Base-by-base conservation (phyloP, 2,329 filamentous ascomycete genomes). In the Alternaria consortialis region DNA sequence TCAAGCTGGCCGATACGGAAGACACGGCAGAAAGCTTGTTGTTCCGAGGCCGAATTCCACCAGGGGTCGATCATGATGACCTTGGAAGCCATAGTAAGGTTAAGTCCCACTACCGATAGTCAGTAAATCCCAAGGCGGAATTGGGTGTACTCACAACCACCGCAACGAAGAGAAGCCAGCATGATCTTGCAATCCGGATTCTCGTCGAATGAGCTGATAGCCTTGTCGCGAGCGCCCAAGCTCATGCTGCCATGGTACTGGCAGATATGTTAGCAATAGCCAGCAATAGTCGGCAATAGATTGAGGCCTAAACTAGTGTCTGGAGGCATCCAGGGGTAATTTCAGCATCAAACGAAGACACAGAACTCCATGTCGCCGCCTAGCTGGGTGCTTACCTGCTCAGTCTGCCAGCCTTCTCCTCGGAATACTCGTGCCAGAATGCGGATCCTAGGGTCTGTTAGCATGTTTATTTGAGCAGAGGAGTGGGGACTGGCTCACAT, bases 1-100 rank as follows among this genome's bases (percentile, higher is more conserved):
- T 88, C 85, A 0, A 71, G 63, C 64, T 94, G 91, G 0, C 90
- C 90, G 2, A 89, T 87, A 5, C 91, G 84, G 66, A 85, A 86
- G 0, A 92, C 85, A 0, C 91, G 85, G 1, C 82, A 85, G 69
- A 86, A 87, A 0, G 86, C 88, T 68, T 92, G 90, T n/a, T 87
- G 79, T 66, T 92, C 88, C 0, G 82, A 74, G 0, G 83, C 80
- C 1, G 76, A 75, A 58, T 92, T 91, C 87, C 87, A 92, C 82
- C 81, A 84, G 0, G 80, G 80, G 58, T 84, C 83, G 17, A 86
- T 71, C 13, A 80, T 76, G 40, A 86, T 83, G 50, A 84, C 82
- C 5, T 77, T 74, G 5, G 70, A 78, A 0, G 88, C 88, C 74
- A 84, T 84, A 0, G 86, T 88, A 11, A 90, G 77, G 66, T 90